Evolutionary conservation across 768 basidiomycete genomes (phyloP), one percentile per base, ranked within the genome.

Genomic region (Pisolithus tinctorius): DNA sequence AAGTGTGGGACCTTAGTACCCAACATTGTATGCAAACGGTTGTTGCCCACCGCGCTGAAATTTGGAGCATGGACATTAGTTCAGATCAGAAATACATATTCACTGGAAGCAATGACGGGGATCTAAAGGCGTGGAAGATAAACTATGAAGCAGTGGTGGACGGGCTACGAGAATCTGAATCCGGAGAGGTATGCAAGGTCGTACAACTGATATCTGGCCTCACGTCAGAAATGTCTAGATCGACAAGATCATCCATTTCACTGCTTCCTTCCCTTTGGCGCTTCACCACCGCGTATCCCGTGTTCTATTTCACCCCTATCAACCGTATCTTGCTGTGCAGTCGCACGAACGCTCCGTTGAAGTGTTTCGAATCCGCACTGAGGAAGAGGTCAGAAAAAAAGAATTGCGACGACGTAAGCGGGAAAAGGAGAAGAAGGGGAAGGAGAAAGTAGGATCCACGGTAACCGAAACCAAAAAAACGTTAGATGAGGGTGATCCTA

Each of bases 1-100:
- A 98, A 66, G 71, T 99, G 6, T 99, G 94, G 94, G 93, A 97
- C 64, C 77, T 98, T n/a, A 78, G 84, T 6, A 94, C 92, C 0
- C 92, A 94, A 62, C 94, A 98, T 62, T 99, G 96, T 62, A 73
- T 97, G n/a, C 93, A 98, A 71, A 99, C 95, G 7, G 67, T 96
- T 43, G 92, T 98, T 40, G 94, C 93, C 1, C 88, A 93, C 69
- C 84, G 87, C 39, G 84, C 88, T 16, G 93, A 94, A 68, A 77
- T 96, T 23, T 94, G 90, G 89, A 79, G 89, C 2, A 71, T 92
- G 69, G 83, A 82, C 60, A 58, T 88, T 20, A 78, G 82, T 66
- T 64, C 69, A 1, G 74, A 79, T 31, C 77, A 80, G 50, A 76
- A 81, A 52, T 65, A 91, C 2, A 69, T 97, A 42, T 84, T 98